Percentiles rank a stretch among this genome's conserved stretches.
Evolutionary conservation across 306 rosid species (phyloP).

Genomic region (Parietaria judaica): DNA sequence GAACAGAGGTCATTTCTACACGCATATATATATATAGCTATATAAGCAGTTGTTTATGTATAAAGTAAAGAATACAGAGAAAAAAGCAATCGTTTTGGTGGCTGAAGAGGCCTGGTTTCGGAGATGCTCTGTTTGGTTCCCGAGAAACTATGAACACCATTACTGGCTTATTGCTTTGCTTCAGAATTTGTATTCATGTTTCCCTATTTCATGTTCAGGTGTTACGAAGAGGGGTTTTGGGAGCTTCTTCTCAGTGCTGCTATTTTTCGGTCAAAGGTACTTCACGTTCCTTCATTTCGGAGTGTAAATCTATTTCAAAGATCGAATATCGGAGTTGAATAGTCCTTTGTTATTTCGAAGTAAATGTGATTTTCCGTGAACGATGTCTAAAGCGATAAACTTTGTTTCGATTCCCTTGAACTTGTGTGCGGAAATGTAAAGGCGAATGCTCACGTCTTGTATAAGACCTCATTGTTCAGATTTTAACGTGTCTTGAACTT

Average conservation of each 20-base stretch:
- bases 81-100: not conserved
- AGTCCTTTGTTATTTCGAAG: not conserved
- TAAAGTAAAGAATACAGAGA: not conserved
- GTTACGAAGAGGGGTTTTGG: constrained; percentile 35
- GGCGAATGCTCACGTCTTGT: not conserved
- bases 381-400: not conserved
- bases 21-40: not conserved
- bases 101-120: not conserved
- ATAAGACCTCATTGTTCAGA: constrained; percentile 2
- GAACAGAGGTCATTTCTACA: constrained; percentile 33
- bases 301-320: not conserved
- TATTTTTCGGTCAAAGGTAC: constrained; percentile 64
- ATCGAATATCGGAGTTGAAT: not conserved
- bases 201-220: constrained; percentile 35
- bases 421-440: not conserved
- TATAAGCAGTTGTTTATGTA: not conserved
- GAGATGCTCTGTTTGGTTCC: constrained; percentile 10
- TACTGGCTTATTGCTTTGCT: not conserved
- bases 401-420: too few relatives aligned
- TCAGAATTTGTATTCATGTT: not conserved
- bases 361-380: not conserved
- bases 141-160: not conserved
- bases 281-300: constrained; percentile 1
- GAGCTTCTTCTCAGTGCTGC: constrained; percentile 40
- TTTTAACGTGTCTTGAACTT: constrained; percentile 4